Base-by-base conservation (phyloP, 2,329 filamentous ascomycete species). In the Mycosphaerella sp. region DNA sequence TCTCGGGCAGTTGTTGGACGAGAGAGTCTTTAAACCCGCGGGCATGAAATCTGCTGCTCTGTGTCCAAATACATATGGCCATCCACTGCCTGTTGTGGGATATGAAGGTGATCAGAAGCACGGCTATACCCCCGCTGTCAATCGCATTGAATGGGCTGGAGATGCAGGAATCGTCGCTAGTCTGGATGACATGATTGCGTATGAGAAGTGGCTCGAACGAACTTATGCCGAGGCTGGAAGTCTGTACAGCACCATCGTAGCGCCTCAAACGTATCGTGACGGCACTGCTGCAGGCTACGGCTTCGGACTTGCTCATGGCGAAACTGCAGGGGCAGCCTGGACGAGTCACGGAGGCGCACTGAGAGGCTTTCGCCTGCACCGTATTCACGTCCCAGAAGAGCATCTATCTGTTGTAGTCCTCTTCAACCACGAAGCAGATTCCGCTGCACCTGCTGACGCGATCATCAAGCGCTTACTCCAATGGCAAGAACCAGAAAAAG, bases 91-190 rank as follows among this genome's bases (percentile, higher is more conserved):
- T 0, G 70, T 71, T 47, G 65, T 74, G 2, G 74, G 74, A 7
- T 75, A 76, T 54, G 74, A 76, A 57, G 73, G 73, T 2, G 63
- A 64, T 12, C 72, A 73, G 53, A 49, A 66, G 11, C 49, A 56
- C 7, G 74, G 74, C 0, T 76, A 67, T 48, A 57, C 66, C 2
- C 63, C 67, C 1, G 72, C 68, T 3, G 50, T 64, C 10, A 76
- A 76, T 50, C 65, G 66, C 0, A 76, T 76, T 45, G 72, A 76
- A 55, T 76, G 74, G 74, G 68, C 73, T 14, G 74, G 73, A 2
- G 74, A 76, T 62, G 74, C 74, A 5, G 74, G 74, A 6, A 62
- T 75, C 10, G 72, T 70, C 3, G 74, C 72, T 46, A 72, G 73
- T 5, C 67, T 76, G 2, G 60, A 64, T n/a, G 74, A 76, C 57